phyloP scores from a whole-genome alignment of 1,139 yeast genomes.

The Yamadazyma friedrichii region DNA sequence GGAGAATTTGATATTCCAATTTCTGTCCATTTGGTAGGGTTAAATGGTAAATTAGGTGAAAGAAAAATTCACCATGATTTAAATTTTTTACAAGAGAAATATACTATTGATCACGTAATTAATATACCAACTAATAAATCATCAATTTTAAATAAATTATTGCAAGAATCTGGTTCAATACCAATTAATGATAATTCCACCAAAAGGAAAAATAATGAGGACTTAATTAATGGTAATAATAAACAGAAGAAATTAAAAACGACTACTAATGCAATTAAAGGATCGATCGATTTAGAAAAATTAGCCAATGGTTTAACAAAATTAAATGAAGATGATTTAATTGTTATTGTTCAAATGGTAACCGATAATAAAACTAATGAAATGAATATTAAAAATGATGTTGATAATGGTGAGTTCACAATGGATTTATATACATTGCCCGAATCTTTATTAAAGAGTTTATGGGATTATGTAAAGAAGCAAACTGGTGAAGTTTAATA shows the following conservation, averaged over 20 bases:
- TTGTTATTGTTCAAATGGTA: slow-evolving; percentile 96
- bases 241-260: slow-evolving; percentile 69
- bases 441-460: slow-evolving; percentile 83
- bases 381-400: slow-evolving; percentile 94
- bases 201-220: slow-evolving; percentile 22
- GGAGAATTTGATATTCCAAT: slow-evolving; percentile 94
- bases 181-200: slow-evolving; percentile 49
- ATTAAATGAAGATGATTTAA: slow-evolving; percentile 85
- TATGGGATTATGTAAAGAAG: slow-evolving; percentile 92
- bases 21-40: slow-evolving; percentile 63
- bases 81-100: slow-evolving; percentile 76
- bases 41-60: slow-evolving; percentile 81
- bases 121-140: slow-evolving; percentile 78
- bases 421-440: slow-evolving; percentile 95
- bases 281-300: slow-evolving; percentile 81
- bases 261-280: slow-evolving; percentile 52
- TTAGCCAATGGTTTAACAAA: slow-evolving; percentile 88
- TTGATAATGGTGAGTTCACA: slow-evolving; percentile 95
- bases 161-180: slow-evolving; percentile 80
- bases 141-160: slow-evolving; percentile 59
- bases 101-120: slow-evolving; percentile 74
- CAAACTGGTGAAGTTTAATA: slow-evolving; percentile 44
- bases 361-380: slow-evolving; percentile 94
- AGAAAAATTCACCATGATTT: slow-evolving; percentile 84
- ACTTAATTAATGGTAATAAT: slow-evolving; percentile 22